phyloP scores from a whole-genome alignment of 2,329 filamentous ascomycete genomes.

The Thelonectria discophora region DNA sequence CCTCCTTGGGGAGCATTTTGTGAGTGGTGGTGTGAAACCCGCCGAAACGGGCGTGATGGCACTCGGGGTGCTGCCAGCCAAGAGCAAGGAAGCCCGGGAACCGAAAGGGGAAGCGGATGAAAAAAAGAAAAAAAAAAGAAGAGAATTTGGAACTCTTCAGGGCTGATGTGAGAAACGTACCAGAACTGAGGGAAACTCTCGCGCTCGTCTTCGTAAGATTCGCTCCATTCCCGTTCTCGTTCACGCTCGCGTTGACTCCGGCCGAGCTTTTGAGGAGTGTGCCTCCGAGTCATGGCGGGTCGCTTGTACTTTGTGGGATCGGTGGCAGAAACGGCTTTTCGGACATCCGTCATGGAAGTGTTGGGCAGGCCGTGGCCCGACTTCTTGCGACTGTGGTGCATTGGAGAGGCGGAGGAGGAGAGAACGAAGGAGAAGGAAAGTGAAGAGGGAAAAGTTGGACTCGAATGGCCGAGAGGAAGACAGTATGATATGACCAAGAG shows the following conservation, averaged over 20 bases:
- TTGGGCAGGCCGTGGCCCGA: slow-evolving; percentile 63
- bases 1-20: slow-evolving; percentile 1
- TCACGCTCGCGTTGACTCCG: slow-evolving; percentile 62
- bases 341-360: slow-evolving; percentile 64
- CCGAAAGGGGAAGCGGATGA: slow-evolving; percentile 15
- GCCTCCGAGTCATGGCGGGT: slow-evolving; percentile 56
- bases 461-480: slow-evolving; percentile 31
- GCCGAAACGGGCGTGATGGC: slow-evolving; percentile 25
- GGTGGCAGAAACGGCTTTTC: slow-evolving; percentile 57
- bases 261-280: slow-evolving; percentile 59
- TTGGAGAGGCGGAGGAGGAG: slow-evolving; percentile 39
- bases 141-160: slow-evolving; percentile 1
- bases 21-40: neutral
- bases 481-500: slow-evolving; percentile 37
- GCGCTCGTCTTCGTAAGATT: slow-evolving; percentile 65
- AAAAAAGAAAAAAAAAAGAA: slow-evolving; percentile 12
- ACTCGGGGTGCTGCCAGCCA: slow-evolving; percentile 28
- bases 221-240: slow-evolving; percentile 59
- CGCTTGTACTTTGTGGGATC: slow-evolving; percentile 60
- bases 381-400: slow-evolving; percentile 67
- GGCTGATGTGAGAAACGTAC: slow-evolving; percentile 54
- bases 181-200: slow-evolving; percentile 73
- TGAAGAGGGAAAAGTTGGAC: slow-evolving; percentile 22
- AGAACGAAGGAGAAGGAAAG: slow-evolving; percentile 16
- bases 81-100: slow-evolving; percentile 27